phyloP scores from a whole-genome alignment of 257 asterid genomes.

The Nicotiana sylvestris region DNA sequence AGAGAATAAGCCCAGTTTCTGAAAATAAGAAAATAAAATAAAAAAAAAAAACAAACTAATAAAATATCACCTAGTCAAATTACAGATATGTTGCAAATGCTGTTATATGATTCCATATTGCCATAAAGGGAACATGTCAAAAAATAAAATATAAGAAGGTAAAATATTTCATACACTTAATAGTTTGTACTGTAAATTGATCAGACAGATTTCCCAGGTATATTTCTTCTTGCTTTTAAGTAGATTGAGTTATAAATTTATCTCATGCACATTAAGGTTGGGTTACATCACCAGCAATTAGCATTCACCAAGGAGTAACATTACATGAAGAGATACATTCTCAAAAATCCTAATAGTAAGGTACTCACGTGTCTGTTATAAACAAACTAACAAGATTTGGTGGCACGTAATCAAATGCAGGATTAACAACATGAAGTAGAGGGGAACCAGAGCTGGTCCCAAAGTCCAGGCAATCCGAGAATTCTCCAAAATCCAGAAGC shows the following conservation, averaged over 20 bases:
- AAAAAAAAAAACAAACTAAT: not conserved
- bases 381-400: conserved; percentile 92
- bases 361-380: conserved; percentile 92
- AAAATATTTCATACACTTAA: not conserved
- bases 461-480: conserved; percentile 89
- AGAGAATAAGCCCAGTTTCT: conserved; percentile 13
- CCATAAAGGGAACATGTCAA: not conserved
- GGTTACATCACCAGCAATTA: not conserved
- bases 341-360: not conserved
- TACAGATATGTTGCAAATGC: not conserved
- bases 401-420: conserved; percentile 96
- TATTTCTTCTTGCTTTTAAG: not conserved
- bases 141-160: not conserved
- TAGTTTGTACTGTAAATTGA: not conserved
- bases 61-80: not conserved
- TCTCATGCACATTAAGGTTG: not conserved
- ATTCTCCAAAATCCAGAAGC: conserved; percentile 91
- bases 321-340: not conserved
- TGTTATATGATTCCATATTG: not conserved
- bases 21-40: conserved; percentile 9
- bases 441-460: conserved; percentile 80
- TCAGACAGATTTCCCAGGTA: not conserved
- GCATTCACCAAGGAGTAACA: not conserved
- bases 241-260: not conserved
- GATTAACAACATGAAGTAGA: conserved; percentile 84